phyloP scores from a whole-genome alignment of 306 rosid species.

The Gastrolobium villosum region DNA sequence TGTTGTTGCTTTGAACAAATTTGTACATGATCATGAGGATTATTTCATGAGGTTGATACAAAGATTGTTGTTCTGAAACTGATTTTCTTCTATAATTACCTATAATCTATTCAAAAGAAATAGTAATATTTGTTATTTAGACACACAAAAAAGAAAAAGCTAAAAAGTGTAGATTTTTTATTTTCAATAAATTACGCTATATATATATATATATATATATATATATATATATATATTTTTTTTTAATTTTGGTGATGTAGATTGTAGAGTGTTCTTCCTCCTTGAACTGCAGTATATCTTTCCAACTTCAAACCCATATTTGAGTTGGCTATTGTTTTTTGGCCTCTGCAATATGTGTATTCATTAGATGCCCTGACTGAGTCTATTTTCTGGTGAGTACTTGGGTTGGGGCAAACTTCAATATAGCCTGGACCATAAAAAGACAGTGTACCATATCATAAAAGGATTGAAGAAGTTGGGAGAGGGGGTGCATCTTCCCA shows the following conservation, averaged over 20 bases:
- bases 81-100: neutral
- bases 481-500: neutral
- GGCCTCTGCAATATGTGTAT: neutral
- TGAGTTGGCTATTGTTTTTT: neutral
- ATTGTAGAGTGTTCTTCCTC: neutral
- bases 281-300: neutral
- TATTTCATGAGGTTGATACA: neutral
- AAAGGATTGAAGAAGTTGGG: neutral
- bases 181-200: neutral
- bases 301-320: neutral
- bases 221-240: too few relatives aligned
- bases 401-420: conserved; percentile 5
- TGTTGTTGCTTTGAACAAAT: neutral
- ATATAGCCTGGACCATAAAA: neutral
- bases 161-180: neutral
- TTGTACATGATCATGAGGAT: neutral
- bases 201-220: too few relatives aligned
- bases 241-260: neutral
- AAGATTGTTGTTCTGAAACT: neutral
- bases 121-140: neutral
- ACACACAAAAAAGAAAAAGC: neutral
- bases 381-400: neutral
- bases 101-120: neutral
- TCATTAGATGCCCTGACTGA: neutral
- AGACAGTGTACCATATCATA: neutral